Evolutionary conservation across 2,329 filamentous ascomycete species (phyloP), one percentile per base, ranked within the genome.

Genomic region (Plectosphaerella cucumerina): DNA sequence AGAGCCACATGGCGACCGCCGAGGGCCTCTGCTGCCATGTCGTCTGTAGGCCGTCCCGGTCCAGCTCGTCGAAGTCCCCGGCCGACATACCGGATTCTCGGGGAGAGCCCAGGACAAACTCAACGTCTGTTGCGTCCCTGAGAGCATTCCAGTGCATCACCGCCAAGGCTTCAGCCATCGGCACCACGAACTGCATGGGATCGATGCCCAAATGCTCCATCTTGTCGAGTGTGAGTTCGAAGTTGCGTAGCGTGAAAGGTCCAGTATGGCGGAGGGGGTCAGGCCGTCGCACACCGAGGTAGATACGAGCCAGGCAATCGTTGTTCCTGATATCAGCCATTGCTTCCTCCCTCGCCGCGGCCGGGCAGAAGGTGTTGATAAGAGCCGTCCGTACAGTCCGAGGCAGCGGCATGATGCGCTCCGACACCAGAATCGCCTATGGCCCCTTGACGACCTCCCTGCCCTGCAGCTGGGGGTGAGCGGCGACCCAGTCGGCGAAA

Each of bases 41-140:
- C 67, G 90, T 92, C 42, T 94, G 97, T 67, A 80, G 85, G 62
- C 77, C 88, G 5, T 93, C 94, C 45, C 85, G 94, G 12, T 87
- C 96, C 63, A 90, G 90, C 5, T 89, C 97, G 12, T 76, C 78
- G 54, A 96, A 90, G 65, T 90, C 92, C 21, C 80, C 87, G 64
- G 85, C 87, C 18, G 82, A 80, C 61, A 65, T 82, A 63, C 80
- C 35, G 31, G 18, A 3, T 15, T 37, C 12, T 12, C 15, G 35
- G 6, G 35, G 15, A 17, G 35, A 37, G 9, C 35, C 35, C 10
- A 37, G 35, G 17, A 17, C 35, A 17, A 37, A 37, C 35, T 37
- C 35, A 14, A 37, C 17, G 35, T 45, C 43, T 6, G 43, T 21
- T 1, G 42, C 60, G 26, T 59, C 57, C 3, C 56, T 48, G 26